These are phyloP conservation scores for Geranium incanum DNA, from an alignment of 441 rosid species.

Conservation along the genomic window DNA sequence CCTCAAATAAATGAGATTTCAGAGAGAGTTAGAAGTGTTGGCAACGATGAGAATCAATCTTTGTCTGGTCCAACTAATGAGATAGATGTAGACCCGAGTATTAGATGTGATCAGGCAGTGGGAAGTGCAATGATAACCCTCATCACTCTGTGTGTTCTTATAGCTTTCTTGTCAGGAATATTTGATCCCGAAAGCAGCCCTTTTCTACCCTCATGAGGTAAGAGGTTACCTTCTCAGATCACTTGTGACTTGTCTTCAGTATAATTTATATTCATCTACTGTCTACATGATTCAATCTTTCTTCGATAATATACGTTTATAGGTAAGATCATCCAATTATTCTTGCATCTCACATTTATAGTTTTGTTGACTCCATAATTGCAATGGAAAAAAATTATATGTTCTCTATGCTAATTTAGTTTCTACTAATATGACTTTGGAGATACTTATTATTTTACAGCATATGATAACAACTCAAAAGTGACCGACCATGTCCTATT, in stretches of 20 bases:
- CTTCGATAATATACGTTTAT: neutral
- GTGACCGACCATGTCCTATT: too few species aligned
- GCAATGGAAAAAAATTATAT: too few species aligned
- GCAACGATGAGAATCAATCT: constrained; percentile 24
- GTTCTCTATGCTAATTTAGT: too few species aligned
- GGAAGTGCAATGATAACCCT: constrained; percentile 52
- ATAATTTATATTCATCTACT: neutral
- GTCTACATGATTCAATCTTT: neutral
- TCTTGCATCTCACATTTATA: neutral
- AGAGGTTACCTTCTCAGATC: constrained; percentile 6
- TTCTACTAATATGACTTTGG: too few species aligned
- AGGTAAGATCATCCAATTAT: neutral
- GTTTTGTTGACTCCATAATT: neutral
- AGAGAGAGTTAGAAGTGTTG: constrained; percentile 18
- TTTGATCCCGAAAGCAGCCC: constrained; percentile 48
- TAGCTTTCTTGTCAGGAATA: constrained; percentile 50
- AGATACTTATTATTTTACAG: too few species aligned
- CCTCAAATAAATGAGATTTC: constrained; percentile 22
- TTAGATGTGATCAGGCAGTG: constrained; percentile 41
- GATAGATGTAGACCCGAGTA: constrained; percentile 26
- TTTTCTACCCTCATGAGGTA: constrained; percentile 27
- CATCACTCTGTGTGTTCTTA: constrained; percentile 54
- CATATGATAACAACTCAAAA: too few species aligned
- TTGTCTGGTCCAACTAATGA: constrained; percentile 21
- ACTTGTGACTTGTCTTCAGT: neutral